Base-by-base conservation (phyloP, 768 basidiomycete species). In the Leucocoprinus birnbaumii region DNA sequence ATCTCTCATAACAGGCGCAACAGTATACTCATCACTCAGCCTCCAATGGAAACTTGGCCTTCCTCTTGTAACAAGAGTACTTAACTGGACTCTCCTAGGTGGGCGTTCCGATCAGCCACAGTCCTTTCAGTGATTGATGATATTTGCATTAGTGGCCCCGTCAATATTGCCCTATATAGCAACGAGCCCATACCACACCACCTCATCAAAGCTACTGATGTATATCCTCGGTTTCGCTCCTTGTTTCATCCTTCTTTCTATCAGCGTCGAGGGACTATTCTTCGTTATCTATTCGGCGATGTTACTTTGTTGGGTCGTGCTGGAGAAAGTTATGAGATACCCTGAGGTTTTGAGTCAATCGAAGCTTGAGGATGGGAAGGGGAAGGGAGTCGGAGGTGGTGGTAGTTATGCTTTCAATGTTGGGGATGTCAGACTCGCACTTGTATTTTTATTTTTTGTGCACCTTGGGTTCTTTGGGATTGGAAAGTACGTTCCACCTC, bases 401-500 rank as follows among this genome's bases (percentile, higher is more conserved):
- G 45, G 35, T 13, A 59, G 60, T 19, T 80, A 82, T 61, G 61
- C 65, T n/a, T 80, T 85, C 64, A 74, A 71, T 58, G 66, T 69
- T 35, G 86, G 87, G 37, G 87, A 91, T 56, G 66, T 91, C 11
- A 71, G 91, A 46, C 84, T 89, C 51, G 89, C 87, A 0, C 59
- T 93, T 19, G 89, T 91, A 66, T 93, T 93, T 70, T 68, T 94
- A 56, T 90, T 90, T 67, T 91, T 94, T 60, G 85, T 93, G 6
- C 91, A 94, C 62, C 81, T 91, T 40, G 91, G 85, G 2, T 93
- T 92, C 68, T 92, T 91, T 63, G 91, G 91, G 7, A 89, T 83
- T 35, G 89, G 89, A 73, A 91, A 89, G 87, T 88, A 70, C 61
- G 87, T 76, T n/a, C 10, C 11, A 38, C 16, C 38, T 38, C n/a